A percentile compares a stretch with the other conserved stretches of the same genome.
Evolutionary conservation across 2,329 filamentous ascomycete genomes (phyloP).

Genomic region (Cyphellophora attinorum): DNA sequence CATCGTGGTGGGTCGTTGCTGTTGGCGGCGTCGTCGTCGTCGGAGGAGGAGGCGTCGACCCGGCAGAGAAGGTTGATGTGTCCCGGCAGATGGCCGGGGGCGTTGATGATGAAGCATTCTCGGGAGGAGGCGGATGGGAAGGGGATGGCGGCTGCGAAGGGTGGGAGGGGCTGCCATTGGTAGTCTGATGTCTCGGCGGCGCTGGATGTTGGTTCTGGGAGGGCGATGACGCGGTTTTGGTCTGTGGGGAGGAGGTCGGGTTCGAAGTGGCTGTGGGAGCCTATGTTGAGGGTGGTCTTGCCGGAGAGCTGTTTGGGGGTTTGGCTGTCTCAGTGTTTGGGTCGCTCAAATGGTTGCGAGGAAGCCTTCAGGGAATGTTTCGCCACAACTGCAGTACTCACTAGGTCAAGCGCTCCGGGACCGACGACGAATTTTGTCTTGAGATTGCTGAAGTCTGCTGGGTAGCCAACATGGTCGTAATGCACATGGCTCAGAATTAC

Average conservation of each 20-base stretch:
- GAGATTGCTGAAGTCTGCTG: slow-evolving; percentile 12
- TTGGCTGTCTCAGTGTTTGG: too few species aligned
- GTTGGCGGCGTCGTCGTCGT: too few species aligned
- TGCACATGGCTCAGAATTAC: slow-evolving; percentile 33
- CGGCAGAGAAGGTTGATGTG: slow-evolving; percentile 24
- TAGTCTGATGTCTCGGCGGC: slow-evolving; percentile 4
- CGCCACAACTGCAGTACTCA: too few species aligned
- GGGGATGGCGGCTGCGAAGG: slow-evolving; percentile 19
- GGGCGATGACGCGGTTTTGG: slow-evolving; percentile 19
- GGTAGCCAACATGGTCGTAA: slow-evolving; percentile 25
- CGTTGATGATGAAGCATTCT: slow-evolving; percentile 22
- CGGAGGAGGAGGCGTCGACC: slow-evolving; percentile 10
- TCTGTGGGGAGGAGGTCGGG: slow-evolving; percentile 16
- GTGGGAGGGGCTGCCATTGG: slow-evolving; percentile 12
- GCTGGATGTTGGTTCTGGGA: slow-evolving; percentile 8
- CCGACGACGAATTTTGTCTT: slow-evolving; percentile 31
- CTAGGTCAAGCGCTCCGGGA: slow-evolving; percentile 13
- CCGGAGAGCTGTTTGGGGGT: too few species aligned
- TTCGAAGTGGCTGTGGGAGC: slow-evolving; percentile 21
- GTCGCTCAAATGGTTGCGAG: too few species aligned
- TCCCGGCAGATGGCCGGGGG: slow-evolving; percentile 23
- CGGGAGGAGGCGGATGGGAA: slow-evolving; percentile 22
- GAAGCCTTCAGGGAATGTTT: too few species aligned
- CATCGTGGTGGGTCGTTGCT: slow-evolving; percentile 5
- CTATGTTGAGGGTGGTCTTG: too few species aligned